phyloP scores from a whole-genome alignment of 2,329 filamentous ascomycete species.

The Aspergillus cejpii region DNA sequence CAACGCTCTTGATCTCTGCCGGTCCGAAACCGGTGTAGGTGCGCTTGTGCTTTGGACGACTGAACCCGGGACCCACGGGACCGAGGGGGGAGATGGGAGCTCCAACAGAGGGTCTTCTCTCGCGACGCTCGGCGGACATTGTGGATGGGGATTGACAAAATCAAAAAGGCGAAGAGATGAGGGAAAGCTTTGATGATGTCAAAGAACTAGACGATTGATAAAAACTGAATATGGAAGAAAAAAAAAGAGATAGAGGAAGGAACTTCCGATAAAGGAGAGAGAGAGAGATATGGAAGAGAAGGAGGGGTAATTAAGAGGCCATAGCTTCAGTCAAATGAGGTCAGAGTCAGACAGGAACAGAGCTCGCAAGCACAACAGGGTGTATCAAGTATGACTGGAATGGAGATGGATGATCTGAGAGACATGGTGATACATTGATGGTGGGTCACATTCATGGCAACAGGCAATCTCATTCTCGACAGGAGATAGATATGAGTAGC shows the following conservation, averaged over 20 bases:
- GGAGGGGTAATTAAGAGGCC: neutral
- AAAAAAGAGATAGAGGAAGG: neutral
- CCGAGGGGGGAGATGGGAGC: conserved; percentile 80
- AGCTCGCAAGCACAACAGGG: neutral
- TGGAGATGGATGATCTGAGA: neutral
- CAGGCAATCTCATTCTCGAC: neutral
- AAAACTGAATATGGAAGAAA: conserved; percentile 1
- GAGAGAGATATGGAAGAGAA: neutral
- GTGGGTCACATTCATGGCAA: neutral
- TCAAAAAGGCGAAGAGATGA: conserved; percentile 4
- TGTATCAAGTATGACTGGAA: neutral
- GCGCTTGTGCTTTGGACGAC: conserved; percentile 90
- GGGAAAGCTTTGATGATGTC: neutral
- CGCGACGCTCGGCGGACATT: conserved; percentile 43
- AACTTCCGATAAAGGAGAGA: too few relatives aligned
- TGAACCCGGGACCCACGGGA: conserved; percentile 76
- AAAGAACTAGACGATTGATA: neutral
- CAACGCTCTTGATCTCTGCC: conserved; percentile 85
- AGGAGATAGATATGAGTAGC: too few relatives aligned
- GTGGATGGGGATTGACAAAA: conserved; percentile 6
- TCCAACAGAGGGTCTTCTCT: conserved; percentile 73
- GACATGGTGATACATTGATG: neutral
- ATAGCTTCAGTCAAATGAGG: neutral
- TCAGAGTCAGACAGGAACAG: neutral
- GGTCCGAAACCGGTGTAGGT: conserved; percentile 93